Evolutionary conservation across 345 rosid genomes (phyloP).

Genomic region (Bruguiera gymnorhiza): DNA sequence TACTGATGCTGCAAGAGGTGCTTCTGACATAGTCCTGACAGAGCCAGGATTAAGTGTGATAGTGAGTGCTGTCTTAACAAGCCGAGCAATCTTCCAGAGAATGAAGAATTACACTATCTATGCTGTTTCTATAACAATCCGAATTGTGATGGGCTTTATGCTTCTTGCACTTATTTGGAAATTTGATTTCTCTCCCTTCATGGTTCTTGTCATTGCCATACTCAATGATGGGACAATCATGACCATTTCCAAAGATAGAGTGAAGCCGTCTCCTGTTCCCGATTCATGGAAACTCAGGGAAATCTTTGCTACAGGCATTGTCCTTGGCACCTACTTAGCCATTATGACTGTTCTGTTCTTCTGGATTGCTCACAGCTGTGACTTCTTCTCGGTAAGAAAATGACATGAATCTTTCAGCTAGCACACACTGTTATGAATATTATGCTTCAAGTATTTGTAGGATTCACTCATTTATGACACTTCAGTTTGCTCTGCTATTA

Average conservation of each 20-base stretch:
- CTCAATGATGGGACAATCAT: slow-evolving; percentile 85
- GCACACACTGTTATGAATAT: background rate
- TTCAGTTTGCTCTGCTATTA: too few relatives aligned
- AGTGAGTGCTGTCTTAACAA: slow-evolving; percentile 87
- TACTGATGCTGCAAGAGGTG: slow-evolving; percentile 90
- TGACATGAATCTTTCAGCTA: background rate
- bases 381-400: slow-evolving; percentile 73
- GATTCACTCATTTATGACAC: too few relatives aligned
- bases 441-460: background rate
- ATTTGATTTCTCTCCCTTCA: slow-evolving; percentile 93
- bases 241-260: slow-evolving; percentile 81
- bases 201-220: slow-evolving; percentile 86
- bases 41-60: slow-evolving; percentile 96
- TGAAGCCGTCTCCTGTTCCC: slow-evolving; percentile 80
- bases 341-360: slow-evolving; percentile 85
- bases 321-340: slow-evolving; percentile 81
- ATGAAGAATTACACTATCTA: slow-evolving; percentile 98
- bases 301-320: slow-evolving; percentile 78
- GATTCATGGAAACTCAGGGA: slow-evolving; percentile 91
- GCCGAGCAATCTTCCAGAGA: slow-evolving; percentile 92
- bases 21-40: slow-evolving; percentile 87
- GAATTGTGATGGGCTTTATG: slow-evolving; percentile 80
- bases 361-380: slow-evolving; percentile 56
- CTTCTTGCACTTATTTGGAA: slow-evolving; percentile 91
- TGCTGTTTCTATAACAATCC: slow-evolving; percentile 90